Base-by-base conservation (phyloP, 1,284 basidiomycete species). In the Apiotrichum gamsii region DNA sequence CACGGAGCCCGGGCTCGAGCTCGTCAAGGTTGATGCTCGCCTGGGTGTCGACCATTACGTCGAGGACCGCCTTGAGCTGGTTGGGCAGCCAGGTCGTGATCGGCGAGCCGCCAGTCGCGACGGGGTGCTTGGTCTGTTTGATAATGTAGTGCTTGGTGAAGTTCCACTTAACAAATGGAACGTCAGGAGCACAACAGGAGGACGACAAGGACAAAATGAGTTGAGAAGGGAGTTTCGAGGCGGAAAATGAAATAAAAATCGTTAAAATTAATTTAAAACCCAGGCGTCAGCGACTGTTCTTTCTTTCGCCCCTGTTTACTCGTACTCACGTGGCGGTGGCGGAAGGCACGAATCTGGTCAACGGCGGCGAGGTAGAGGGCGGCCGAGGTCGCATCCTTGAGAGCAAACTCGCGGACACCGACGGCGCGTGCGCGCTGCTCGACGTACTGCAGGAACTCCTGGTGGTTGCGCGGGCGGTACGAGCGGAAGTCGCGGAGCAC, bases 311-410 rank as follows among this genome's bases (percentile, higher is more conserved):
- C n/a, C 6, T 28, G 25, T 13, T 28, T 28, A 14, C n/a, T 14
- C 5, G 19, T n/a, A 52, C 50, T 48, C 43, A 52, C 46, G 46
- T 49, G 52, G 28, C 52, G 45, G 52, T 54, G 49, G 15, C 52
- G 45, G 48, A 54, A 54, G 36, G 49, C 48, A 24, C 52, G 52
- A 32, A 54, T 54, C 52, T 54, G 52, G 52, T 54, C 52, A 23
- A 54, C 38, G 43, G 50, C 50, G 35, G 52, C 52, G 21, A 54
- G 48, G 43, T 54, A 54, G 16, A 34, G 29, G 0, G 52, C 52
- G 13, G 52, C 52, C 10, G 25, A 36, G 45, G 19, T 54, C 19
- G 52, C 30, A 45, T 54, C 36, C 31, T 40, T 19, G 18, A 51
- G 38, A 15, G 52, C 52, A 30, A 43, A 54, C n/a, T 51, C 35